Evolutionary conservation across 1,284 basidiomycete species (phyloP).

Genomic region (Tylopilus orsonianus): DNA sequence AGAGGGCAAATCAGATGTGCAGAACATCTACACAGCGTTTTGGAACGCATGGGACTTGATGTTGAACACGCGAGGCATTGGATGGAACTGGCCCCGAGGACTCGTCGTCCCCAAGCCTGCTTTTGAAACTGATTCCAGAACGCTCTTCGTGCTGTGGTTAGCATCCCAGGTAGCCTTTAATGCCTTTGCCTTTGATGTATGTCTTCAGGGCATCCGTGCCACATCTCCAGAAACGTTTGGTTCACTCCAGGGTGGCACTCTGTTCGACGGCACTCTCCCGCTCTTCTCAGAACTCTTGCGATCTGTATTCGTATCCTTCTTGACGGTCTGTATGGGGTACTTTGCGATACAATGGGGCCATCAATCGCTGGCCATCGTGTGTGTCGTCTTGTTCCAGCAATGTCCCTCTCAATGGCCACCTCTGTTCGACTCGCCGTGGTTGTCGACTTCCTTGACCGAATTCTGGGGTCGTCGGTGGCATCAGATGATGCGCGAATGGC

Average conservation of each 20-base stretch:
- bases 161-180: conserved; percentile 32
- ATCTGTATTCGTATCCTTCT: conserved; percentile 41
- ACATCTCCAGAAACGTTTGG: conserved; percentile 35
- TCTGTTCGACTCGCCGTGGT: conserved; percentile 39
- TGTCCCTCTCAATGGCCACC: conserved; percentile 39
- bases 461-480: conserved; percentile 50
- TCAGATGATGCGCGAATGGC: conserved; percentile 35
- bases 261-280: conserved; percentile 48
- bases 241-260: conserved; percentile 41
- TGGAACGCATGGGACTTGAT: conserved; percentile 28
- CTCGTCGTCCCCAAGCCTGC: conserved; percentile 36
- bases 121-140: conserved; percentile 17
- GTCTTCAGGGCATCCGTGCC: conserved; percentile 44
- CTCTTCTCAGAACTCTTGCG: conserved; percentile 41
- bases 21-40: conserved; percentile 5
- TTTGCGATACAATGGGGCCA: conserved; percentile 44
- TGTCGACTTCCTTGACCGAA: conserved; percentile 36
- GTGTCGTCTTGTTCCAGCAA: conserved; percentile 38
- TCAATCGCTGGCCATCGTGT: conserved; percentile 38
- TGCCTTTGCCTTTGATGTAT: conserved; percentile 35
- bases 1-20: neutral
- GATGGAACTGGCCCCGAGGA: conserved; percentile 44
- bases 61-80: conserved; percentile 31
- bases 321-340: conserved; percentile 43
- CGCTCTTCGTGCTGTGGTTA: conserved; percentile 19